phyloP scores from a whole-genome alignment of 164 flowering plant species.

The Echeveria elegans region DNA sequence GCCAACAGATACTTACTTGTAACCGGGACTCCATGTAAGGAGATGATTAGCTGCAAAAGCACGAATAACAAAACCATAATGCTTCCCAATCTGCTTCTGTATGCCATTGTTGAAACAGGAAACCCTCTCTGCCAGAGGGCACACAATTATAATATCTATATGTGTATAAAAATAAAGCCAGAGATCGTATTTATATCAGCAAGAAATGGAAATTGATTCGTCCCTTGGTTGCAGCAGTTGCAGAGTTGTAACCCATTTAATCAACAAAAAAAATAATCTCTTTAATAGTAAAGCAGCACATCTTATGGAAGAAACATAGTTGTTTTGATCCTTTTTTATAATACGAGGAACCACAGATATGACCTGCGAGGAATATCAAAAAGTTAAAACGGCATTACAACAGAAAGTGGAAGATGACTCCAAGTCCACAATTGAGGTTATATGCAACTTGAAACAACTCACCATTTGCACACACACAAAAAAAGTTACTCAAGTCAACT shows the following conservation, averaged over 20 bases:
- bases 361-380: too few relatives aligned
- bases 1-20: slow-evolving; percentile 24
- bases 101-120: slow-evolving; percentile 17
- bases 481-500: too few relatives aligned
- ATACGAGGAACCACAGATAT: slow-evolving; percentile 3
- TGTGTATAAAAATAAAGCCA: neutral
- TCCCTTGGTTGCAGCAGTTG: neutral
- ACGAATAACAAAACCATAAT: slow-evolving; percentile 24
- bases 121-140: neutral
- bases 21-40: slow-evolving; percentile 29
- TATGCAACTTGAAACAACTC: too few relatives aligned
- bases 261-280: neutral
- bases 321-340: too few relatives aligned
- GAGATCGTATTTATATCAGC: neutral
- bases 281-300: neutral
- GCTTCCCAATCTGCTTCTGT: slow-evolving; percentile 11
- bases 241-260: neutral
- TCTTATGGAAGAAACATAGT: slow-evolving; percentile 1
- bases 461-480: too few relatives aligned
- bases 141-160: neutral
- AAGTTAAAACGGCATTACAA: too few relatives aligned
- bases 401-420: too few relatives aligned
- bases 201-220: neutral
- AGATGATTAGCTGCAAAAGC: slow-evolving; percentile 21
- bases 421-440: too few relatives aligned